Evolutionary conservation across 352 stramenopile species (phyloP).

Genomic region (Pythium coloratum): DNA sequence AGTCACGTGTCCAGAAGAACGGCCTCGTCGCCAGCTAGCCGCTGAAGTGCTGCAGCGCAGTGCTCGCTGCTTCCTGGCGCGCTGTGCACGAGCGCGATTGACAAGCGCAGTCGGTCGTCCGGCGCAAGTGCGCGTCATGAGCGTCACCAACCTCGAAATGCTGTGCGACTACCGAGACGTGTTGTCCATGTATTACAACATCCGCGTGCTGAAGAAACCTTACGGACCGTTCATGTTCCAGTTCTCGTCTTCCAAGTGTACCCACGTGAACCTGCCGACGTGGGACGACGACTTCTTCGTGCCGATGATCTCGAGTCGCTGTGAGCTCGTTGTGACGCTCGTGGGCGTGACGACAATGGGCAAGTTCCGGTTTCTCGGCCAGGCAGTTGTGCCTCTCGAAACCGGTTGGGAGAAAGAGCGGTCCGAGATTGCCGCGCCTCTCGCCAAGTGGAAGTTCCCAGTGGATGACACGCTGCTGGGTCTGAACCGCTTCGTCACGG

Average conservation of each 20-base stretch:
- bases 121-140: conserved; percentile 55
- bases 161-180: conserved; percentile 80
- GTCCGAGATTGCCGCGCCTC: conserved; percentile 35
- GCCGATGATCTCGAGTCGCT: conserved; percentile 79
- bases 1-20: conserved; percentile 33
- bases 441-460: conserved; percentile 82
- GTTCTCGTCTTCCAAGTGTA: conserved; percentile 61
- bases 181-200: conserved; percentile 64
- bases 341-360: conserved; percentile 62
- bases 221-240: conserved; percentile 89
- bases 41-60: conserved; percentile 39
- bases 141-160: conserved; percentile 56
- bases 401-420: conserved; percentile 60
- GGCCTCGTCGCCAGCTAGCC: conserved; percentile 35
- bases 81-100: conserved; percentile 26
- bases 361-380: conserved; percentile 62
- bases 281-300: conserved; percentile 77
- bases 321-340: conserved; percentile 76
- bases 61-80: conserved; percentile 39
- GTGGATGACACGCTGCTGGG: conserved; percentile 68
- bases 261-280: conserved; percentile 53
- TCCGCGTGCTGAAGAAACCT: conserved; percentile 83
- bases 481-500: conserved; percentile 63
- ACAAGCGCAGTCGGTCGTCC: conserved; percentile 56
- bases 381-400: conserved; percentile 57